Percentiles rank a stretch among this genome's conserved stretches.
phyloP scores from a whole-genome alignment of 73 alveolate species.

The Paramecium caudatum region DNA sequence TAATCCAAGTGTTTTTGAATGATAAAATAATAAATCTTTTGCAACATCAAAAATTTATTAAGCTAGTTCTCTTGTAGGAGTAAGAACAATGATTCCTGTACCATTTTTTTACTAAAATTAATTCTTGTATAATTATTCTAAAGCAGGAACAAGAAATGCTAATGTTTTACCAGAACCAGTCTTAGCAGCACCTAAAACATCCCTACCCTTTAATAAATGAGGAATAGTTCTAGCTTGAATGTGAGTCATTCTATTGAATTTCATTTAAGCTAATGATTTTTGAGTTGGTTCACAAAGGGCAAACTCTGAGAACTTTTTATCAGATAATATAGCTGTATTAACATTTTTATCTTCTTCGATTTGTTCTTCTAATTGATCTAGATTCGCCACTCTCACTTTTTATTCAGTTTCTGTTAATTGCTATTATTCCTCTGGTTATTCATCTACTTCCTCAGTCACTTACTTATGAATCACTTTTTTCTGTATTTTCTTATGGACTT shows the following conservation, averaged over 20 bases:
- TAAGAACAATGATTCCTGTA: constrained; percentile 94
- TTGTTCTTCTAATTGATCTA: constrained; percentile 24
- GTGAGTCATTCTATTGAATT: constrained; percentile 88
- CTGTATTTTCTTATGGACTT: background rate
- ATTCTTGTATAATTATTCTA: constrained; percentile 92
- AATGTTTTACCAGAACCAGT: constrained; percentile 99
- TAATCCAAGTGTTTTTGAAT: constrained; percentile 67
- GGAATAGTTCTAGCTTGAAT: constrained; percentile 95
- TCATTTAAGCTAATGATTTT: constrained; percentile 87
- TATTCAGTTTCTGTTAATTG: constrained; percentile 45
- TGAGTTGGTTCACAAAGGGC: constrained; percentile 84
- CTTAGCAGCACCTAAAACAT: constrained; percentile 99
- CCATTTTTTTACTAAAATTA: constrained; percentile 91
- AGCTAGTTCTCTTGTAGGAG: constrained; percentile 99
- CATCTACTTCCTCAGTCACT: background rate
- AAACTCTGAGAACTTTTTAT: constrained; percentile 83
- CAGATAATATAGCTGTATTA: constrained; percentile 84
- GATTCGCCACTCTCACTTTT: constrained; percentile 21
- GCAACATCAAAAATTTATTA: constrained; percentile 98
- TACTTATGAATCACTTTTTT: background rate
- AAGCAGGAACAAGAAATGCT: constrained; percentile 99
- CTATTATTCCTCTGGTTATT: background rate
- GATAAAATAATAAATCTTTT: constrained; percentile 69
- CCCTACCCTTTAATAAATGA: constrained; percentile 90
- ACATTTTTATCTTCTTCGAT: background rate